phyloP scores from a whole-genome alignment of 192 early-diverging fungal species.

The Radiomyces spectabilis region DNA sequence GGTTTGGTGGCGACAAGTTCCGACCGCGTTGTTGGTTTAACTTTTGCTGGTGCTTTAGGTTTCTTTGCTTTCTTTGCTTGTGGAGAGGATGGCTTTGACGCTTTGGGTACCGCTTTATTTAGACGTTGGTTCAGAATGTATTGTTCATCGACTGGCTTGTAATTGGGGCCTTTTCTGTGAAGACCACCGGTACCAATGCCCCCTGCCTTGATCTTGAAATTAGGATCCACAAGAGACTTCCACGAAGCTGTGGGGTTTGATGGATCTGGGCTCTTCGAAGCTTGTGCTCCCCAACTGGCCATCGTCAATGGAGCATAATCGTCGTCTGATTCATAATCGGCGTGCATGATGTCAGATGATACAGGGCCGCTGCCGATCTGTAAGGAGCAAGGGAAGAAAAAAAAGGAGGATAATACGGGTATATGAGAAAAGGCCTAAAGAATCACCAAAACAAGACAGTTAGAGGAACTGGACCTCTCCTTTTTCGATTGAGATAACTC shows the following conservation, averaged over 20 bases:
- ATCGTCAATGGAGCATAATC: background rate
- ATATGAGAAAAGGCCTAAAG: no score
- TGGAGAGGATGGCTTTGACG: background rate
- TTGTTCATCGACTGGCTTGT: slow-evolving; percentile 24
- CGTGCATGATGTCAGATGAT: no score
- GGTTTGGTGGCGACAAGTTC: no score
- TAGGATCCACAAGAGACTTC: slow-evolving; percentile 19
- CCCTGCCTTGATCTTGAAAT: slow-evolving; percentile 7
- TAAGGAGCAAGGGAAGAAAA: no score
- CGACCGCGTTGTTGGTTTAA: no score
- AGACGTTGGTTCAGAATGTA: slow-evolving; percentile 22
- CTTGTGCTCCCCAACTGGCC: background rate
- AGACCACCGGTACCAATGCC: slow-evolving; percentile 21
- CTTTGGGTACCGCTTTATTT: slow-evolving; percentile 5
- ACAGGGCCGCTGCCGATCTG: no score
- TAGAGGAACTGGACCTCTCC: no score
- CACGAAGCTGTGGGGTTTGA: slow-evolving; percentile 7
- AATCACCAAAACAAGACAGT: no score
- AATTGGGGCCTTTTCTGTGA: slow-evolving; percentile 26
- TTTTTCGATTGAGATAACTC: no score
- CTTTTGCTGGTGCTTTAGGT: no score
- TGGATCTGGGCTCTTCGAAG: background rate
- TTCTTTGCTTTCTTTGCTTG: background rate
- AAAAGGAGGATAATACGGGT: no score
- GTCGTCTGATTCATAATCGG: no score